These are phyloP conservation scores for Nannizziopsis arthrosporioides DNA, from an alignment of 2,329 filamentous ascomycete genomes.

Conservation along the genomic window DNA sequence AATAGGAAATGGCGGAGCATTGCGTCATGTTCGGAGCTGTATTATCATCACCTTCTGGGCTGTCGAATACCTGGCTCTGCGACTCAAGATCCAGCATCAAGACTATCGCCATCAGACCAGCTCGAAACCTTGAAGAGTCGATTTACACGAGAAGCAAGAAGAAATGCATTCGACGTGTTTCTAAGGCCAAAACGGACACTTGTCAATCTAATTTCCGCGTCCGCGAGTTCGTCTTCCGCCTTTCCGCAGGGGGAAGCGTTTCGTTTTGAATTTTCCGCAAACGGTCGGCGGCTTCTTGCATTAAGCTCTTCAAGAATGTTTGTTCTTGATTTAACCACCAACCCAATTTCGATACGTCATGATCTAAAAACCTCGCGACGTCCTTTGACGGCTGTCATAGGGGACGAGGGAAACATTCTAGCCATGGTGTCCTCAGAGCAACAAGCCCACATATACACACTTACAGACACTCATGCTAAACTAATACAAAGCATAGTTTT, in stretches of 20 bases:
- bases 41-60: constrained; percentile 37
- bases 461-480: constrained; percentile 52
- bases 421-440: constrained; percentile 72
- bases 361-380: constrained; percentile 70
- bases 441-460: constrained; percentile 75
- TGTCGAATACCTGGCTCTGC: constrained; percentile 20
- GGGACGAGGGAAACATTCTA: constrained; percentile 63
- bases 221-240: constrained; percentile 67
- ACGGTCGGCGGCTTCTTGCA: constrained; percentile 61
- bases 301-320: constrained; percentile 80
- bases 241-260: constrained; percentile 76
- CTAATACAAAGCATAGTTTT: constrained; percentile 64
- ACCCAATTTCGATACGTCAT: constrained; percentile 53
- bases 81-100: constrained; percentile 25
- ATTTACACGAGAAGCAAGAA: constrained; percentile 60
- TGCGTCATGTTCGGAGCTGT: constrained; percentile 35
- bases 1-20: constrained; percentile 35
- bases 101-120: constrained; percentile 32
- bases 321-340: constrained; percentile 55
- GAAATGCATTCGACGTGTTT: constrained; percentile 67
- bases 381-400: constrained; percentile 64
- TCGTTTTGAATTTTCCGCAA: constrained; percentile 68
- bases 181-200: constrained; percentile 57
- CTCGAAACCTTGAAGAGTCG: constrained; percentile 51
- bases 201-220: constrained; percentile 70